Base-by-base conservation (phyloP, 2,329 filamentous ascomycete genomes). In the Paracorniculantispora psalliotae region DNA sequence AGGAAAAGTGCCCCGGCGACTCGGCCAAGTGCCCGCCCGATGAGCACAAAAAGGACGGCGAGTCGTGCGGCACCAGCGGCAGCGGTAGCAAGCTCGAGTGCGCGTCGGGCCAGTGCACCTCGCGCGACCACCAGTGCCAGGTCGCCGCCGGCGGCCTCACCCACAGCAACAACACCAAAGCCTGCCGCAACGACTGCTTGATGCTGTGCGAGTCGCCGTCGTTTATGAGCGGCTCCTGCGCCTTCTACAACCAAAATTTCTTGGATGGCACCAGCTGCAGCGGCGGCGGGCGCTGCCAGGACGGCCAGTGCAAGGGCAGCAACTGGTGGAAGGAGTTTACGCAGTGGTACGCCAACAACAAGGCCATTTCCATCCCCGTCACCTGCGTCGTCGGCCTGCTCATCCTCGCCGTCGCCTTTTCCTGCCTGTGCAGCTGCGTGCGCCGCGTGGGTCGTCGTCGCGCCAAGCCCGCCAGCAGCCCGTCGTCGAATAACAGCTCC, bases 71-170 rank as follows among this genome's bases (percentile, higher is more conserved):
- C 35, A 69, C 74, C 2, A 83, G 83, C 2, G n/a, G n/a, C n/a
- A n/a, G n/a, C n/a, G n/a, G n/a, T n/a, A n/a, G n/a, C n/a, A n/a
- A n/a, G n/a, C 81, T 97, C 33, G 76, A 83, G 33, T 99, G 94
- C 70, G 91, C 94, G 30, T 92, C 89, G 48, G 94, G 94, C 13
- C 93, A 97, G 74, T 99, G 94, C 73, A 99, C 94, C 3, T 94
- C 89, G 56, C 87, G 94, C 63, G 86, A 97, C 72, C 81, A 87
- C 68, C 94, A 99, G 75, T 99, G 94, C 77, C 87, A 88, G 72
- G 88, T 86, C 12, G 80, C 96, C 50, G 89, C 96, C 80, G 92
- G 91, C 37, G 84, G 82, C 28, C 83, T 89, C 62, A 88, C 87
- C 0, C 80, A 83, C 59, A 83, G 81, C 70, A 93, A 92, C 74